A percentile compares a stretch with the other conserved stretches of the same genome.
These are phyloP conservation scores for Pelargonium fulgidum DNA, from an alignment of 441 rosid genomes.

Conservation along the genomic window DNA sequence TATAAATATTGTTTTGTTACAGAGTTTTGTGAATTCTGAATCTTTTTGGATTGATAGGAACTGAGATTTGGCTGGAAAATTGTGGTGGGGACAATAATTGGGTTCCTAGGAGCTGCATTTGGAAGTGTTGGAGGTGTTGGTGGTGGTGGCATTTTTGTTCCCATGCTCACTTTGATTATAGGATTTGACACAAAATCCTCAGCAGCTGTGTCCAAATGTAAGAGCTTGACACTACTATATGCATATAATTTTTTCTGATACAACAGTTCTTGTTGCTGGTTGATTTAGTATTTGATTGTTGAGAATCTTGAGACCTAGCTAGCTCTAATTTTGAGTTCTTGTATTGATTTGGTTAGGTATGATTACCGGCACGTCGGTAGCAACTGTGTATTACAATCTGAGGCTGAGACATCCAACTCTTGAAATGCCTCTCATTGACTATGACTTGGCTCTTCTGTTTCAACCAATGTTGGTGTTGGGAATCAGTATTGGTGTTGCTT, in stretches of 20 bases:
- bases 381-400: constrained; percentile 63
- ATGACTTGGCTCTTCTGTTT: constrained; percentile 61
- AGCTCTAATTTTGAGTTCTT: neutral
- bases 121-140: constrained; percentile 45
- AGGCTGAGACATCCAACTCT: constrained; percentile 56
- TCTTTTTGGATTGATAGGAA: constrained; percentile 15
- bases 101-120: constrained; percentile 43
- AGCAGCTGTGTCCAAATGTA: constrained; percentile 41
- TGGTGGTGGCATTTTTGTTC: constrained; percentile 42
- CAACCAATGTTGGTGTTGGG: constrained; percentile 80
- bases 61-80: constrained; percentile 37
- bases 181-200: constrained; percentile 37
- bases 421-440: constrained; percentile 64
- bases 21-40: neutral
- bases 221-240: neutral
- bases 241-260: too few species aligned
- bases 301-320: too few species aligned
- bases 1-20: neutral
- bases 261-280: too few species aligned
- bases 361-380: constrained; percentile 67
- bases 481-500: constrained; percentile 62
- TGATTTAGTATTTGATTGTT: too few species aligned
- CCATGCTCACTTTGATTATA: constrained; percentile 35
- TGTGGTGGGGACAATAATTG: constrained; percentile 28
- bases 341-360: constrained; percentile 40